phyloP scores from a whole-genome alignment of 768 basidiomycete genomes.

The Omphalotus guepiniiformis region DNA sequence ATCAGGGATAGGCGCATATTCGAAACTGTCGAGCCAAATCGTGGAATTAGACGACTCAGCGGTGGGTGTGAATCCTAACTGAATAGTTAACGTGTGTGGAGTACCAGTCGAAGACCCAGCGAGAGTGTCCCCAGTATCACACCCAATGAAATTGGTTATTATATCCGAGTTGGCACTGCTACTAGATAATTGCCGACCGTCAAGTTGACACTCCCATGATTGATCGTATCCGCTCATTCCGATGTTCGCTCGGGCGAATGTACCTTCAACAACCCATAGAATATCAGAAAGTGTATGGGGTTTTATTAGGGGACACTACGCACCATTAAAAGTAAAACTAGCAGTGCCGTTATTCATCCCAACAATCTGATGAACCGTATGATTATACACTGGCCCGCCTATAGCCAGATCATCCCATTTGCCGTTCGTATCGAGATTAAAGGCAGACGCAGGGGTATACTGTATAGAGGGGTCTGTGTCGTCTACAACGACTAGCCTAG shows the following conservation, averaged over 20 bases:
- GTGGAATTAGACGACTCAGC: not conserved
- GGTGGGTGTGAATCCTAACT: not conserved
- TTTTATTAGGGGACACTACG: not conserved
- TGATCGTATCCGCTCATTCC: not conserved
- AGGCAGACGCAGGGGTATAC: constrained; percentile 1
- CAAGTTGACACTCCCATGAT: constrained; percentile 3
- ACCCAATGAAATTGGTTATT: constrained; percentile 4
- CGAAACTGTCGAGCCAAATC: constrained; percentile 3
- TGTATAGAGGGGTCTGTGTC: constrained; percentile 3
- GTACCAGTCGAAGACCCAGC: not conserved
- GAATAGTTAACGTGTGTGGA: not conserved
- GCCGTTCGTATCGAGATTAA: not conserved
- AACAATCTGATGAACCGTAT: not conserved
- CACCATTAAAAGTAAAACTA: constrained; percentile 1
- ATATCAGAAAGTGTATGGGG: not conserved
- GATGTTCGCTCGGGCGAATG: constrained; percentile 1
- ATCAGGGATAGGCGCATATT: constrained; percentile 2
- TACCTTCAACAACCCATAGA: not conserved
- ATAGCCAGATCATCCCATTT: not conserved
- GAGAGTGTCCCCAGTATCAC: constrained; percentile 1
- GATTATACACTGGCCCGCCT: constrained; percentile 1
- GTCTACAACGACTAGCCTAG: constrained; percentile 6
- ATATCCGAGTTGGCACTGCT: not conserved
- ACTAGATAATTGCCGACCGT: not conserved
- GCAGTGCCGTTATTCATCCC: constrained; percentile 1